These are phyloP conservation scores for Wickerhamomyces tratensis DNA, from an alignment of 805 yeast species.

Conservation along the genomic window DNA sequence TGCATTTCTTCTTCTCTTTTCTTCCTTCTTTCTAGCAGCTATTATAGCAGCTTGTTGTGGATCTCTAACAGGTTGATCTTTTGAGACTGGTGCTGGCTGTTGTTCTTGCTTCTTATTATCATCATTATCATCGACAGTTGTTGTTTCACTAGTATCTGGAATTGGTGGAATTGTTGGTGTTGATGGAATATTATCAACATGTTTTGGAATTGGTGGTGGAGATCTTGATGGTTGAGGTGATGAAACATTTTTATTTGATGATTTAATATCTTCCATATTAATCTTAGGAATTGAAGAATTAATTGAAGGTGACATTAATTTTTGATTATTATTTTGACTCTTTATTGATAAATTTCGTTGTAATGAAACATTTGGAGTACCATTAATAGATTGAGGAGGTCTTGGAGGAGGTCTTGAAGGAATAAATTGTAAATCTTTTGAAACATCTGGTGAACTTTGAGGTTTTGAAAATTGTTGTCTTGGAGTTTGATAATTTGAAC, in stretches of 20 bases:
- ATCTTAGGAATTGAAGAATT: neutral
- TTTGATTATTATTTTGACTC: constrained; percentile 4
- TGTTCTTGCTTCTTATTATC: constrained; percentile 2
- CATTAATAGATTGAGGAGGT: constrained; percentile 30
- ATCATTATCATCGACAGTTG: neutral
- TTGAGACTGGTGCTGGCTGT: constrained; percentile 23
- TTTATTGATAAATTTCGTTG: constrained; percentile 11
- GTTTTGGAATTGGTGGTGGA: constrained; percentile 19
- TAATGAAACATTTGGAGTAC: constrained; percentile 14
- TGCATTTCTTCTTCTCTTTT: constrained; percentile 60
- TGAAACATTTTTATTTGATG: constrained; percentile 11
- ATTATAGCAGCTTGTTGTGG: constrained; percentile 36
- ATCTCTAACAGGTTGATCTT: constrained; percentile 35
- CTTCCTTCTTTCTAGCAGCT: constrained; percentile 67
- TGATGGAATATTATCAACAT: neutral
- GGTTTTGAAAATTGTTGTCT: constrained; percentile 21
- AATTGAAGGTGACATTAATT: constrained; percentile 9
- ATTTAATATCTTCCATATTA: neutral
- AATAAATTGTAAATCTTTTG: constrained; percentile 35
- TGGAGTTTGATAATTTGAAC: constrained; percentile 9
- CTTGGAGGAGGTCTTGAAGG: constrained; percentile 65
- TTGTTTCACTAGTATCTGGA: too few species aligned
- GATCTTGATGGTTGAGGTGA: constrained; percentile 5
- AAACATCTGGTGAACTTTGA: constrained; percentile 4
- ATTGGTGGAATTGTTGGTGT: neutral